Conservation (phyloP, 192 early-diverging fungal species). For the Blastocladiella britannica region DNA sequence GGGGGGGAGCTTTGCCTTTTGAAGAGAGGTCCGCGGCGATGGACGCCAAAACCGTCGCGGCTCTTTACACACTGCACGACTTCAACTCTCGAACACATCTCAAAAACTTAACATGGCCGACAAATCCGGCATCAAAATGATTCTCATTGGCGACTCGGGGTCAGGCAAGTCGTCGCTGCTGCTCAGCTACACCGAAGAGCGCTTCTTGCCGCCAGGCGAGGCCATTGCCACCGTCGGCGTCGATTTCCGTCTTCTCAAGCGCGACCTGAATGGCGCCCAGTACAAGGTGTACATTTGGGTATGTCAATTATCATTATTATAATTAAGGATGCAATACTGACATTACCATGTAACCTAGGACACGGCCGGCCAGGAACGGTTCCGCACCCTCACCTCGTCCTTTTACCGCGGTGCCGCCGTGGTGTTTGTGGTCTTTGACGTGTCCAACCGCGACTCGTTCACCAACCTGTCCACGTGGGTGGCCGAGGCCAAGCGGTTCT, state of each 20-base stretch:
- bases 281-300: constrained; percentile 98
- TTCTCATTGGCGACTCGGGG: not conserved
- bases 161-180: not conserved
- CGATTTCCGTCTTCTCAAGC: not conserved
- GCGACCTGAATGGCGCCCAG: constrained; percentile 54
- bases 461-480: constrained; percentile 87
- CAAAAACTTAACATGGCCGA: no score
- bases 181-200: not conserved
- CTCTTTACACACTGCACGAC: no score
- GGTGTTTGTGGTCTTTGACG: constrained; percentile 96
- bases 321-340: no score
- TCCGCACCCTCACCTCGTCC: constrained; percentile 85
- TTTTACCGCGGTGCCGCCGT: constrained; percentile 98
- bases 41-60: no score
- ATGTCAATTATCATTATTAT: constrained; percentile 5
- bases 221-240: not conserved
- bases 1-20: no score
- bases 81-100: no score
- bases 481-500: constrained; percentile 82
- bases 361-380: constrained; percentile 97
- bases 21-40: no score
- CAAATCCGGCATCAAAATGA: no score
- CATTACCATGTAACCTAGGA: constrained; percentile 33
- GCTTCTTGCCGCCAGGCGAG: not conserved
- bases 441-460: constrained; percentile 80